phyloP scores from a whole-genome alignment of 1,284 basidiomycete species.

The Trichosporon ovoides region DNA sequence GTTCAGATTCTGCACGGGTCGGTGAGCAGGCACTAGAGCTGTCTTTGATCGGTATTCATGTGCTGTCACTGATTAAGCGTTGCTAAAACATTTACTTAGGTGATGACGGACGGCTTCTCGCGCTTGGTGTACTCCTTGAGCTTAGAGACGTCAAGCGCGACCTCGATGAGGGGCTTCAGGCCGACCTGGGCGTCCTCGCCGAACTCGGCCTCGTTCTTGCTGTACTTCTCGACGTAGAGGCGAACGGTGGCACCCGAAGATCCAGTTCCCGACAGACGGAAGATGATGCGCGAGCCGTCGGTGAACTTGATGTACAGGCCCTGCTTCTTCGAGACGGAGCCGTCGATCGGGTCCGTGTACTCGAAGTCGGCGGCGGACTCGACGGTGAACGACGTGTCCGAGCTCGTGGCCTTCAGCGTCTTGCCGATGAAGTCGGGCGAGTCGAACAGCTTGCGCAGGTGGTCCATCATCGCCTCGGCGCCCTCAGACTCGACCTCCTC shows the following conservation, averaged over 20 bases:
- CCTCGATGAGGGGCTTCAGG: constrained; percentile 89
- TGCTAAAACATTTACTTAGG: constrained; percentile 54
- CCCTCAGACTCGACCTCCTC: constrained; percentile 92
- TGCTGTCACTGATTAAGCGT: no score
- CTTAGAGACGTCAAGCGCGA: constrained; percentile 76
- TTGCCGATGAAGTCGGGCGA: constrained; percentile 63
- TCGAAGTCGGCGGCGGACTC: constrained; percentile 78
- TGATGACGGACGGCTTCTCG: constrained; percentile 93
- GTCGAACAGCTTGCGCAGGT: constrained; percentile 68
- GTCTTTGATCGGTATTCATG: neutral
- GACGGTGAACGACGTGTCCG: constrained; percentile 70
- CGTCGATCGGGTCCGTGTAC: constrained; percentile 97
- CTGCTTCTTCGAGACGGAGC: constrained; percentile 88
- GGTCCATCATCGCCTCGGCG: constrained; percentile 76
- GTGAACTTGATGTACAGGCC: constrained; percentile 87
- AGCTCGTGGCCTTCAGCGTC: constrained; percentile 61
- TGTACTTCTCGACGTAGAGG: constrained; percentile 89
- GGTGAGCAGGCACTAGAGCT: no score
- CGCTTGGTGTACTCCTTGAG: constrained; percentile 79
- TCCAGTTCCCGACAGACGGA: constrained; percentile 92
- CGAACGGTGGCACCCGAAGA: constrained; percentile 91
- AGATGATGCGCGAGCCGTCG: constrained; percentile 90
- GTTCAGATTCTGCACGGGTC: no score
- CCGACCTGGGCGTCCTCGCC: constrained; percentile 75
- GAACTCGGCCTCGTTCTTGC: constrained; percentile 72